phyloP scores from a whole-genome alignment of 305 asterid genomes.

The Fraxinus paxiana region DNA sequence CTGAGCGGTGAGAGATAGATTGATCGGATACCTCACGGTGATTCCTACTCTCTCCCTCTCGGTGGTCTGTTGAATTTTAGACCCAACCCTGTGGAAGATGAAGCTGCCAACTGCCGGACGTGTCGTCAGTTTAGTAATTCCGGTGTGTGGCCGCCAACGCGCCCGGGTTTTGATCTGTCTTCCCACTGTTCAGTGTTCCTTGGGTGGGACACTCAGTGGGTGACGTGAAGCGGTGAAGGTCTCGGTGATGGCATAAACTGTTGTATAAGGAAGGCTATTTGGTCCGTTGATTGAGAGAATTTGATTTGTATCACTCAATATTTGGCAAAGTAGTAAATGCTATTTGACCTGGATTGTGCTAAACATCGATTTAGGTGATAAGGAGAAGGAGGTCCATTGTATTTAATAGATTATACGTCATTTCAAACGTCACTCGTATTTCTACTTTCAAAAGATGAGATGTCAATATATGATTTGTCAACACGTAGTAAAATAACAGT shows the following conservation, averaged over 20 bases:
- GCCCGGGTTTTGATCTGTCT: conserved; percentile 59
- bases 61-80: conserved; percentile 17
- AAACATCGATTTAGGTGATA: neutral
- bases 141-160: conserved; percentile 47
- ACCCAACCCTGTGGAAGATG: conserved; percentile 43
- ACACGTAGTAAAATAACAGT: no score
- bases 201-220: neutral
- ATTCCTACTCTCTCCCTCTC: conserved; percentile 24
- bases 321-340: neutral
- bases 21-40: conserved; percentile 20
- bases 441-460: no score
- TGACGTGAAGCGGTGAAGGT: neutral
- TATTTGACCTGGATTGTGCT: neutral
- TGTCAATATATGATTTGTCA: neutral
- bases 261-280: neutral
- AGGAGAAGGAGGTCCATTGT: neutral
- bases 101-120: conserved; percentile 58
- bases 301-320: neutral
- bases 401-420: neutral
- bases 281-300: neutral
- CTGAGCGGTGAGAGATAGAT: conserved; percentile 25
- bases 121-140: conserved; percentile 50
- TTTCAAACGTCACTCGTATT: neutral
- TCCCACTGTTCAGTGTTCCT: neutral
- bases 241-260: neutral